Evolutionary conservation across 176 grass and related monocot species (phyloP), one percentile per base, ranked within the genome.

Genomic region (Chrysopogon serrulatus): DNA sequence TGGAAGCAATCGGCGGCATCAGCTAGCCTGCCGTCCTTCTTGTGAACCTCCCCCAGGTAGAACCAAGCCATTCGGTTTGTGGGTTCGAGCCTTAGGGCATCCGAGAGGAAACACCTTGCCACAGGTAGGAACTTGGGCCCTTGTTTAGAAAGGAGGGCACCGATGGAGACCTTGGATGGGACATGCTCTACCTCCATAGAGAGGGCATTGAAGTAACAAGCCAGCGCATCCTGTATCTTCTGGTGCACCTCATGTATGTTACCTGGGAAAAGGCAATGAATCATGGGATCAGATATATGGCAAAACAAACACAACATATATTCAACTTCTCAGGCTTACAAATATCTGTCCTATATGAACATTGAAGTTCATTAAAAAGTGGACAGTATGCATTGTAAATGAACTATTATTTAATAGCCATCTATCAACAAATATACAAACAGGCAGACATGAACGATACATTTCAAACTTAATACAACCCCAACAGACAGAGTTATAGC

Each of bases 1-100:
- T 96, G 97, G 74, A 99, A 99, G 81, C 93, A 99, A 49, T 99
- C 97, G 0, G 93, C 93, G 5, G 97, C 97, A 2, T 99, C 97
- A 67, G 76, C 70, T 78, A 85, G 19, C 80, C 91, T 94, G 66
- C 93, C 87, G 15, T 96, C 97, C 4, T 92, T 89, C 79, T 79
- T 85, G 73, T 99, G 93, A 28, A 99, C 90, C 83, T 94, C 82
- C n/a, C 97, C 97, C 43, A 99, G 79, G 87, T 96, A 87, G 88
- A 90, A 92, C 97, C 97, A 99, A 30, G 97, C 97, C 74, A 83
- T 72, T 49, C 87, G 59, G 65, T 96, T 99, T 8, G 91, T 99
- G 1, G 97, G 93, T 40, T 96, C 88, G 3, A 94, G 91, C 65
- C 87, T 92, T 70, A 99, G 88, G 47, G 91, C 97, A 11, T 94